Evolutionary conservation across 2,329 filamentous ascomycete species (phyloP).

Genomic region (Fusarium circinatum): DNA sequence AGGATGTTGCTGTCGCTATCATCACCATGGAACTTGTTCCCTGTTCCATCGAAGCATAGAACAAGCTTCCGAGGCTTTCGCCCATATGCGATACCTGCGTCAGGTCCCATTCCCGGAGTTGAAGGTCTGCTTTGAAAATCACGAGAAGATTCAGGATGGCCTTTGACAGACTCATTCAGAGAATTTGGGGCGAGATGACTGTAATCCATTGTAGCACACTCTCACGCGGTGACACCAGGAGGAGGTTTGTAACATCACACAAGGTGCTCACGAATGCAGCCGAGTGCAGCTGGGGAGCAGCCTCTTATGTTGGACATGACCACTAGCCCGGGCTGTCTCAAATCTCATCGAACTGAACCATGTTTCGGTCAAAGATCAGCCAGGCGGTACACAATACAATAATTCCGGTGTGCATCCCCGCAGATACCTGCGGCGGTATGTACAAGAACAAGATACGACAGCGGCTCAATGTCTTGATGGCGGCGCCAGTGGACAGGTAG

Average conservation of each 20-base stretch:
- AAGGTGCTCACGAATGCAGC: background rate
- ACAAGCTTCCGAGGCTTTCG: constrained; percentile 59
- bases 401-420: constrained; percentile 26
- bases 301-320: constrained; percentile 23
- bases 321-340: constrained; percentile 24
- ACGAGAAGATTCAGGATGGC: constrained; percentile 15
- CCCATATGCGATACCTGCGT: constrained; percentile 13
- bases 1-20: constrained; percentile 73
- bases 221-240: background rate
- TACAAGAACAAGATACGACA: constrained; percentile 7
- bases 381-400: background rate
- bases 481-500: constrained; percentile 7
- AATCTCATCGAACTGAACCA: constrained; percentile 4
- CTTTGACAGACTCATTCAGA: constrained; percentile 23
- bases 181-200: constrained; percentile 39
- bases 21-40: constrained; percentile 71
- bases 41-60: constrained; percentile 71
- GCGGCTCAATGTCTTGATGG: constrained; percentile 35
- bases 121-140: constrained; percentile 39
- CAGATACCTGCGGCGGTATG: background rate
- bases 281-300: constrained; percentile 9
- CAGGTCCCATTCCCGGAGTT: constrained; percentile 36
- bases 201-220: constrained; percentile 38
- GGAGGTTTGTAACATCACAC: constrained; percentile 1
- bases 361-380: background rate